Base-by-base conservation (phyloP, 805 yeast genomes). In the Pichia eremophila region DNA sequence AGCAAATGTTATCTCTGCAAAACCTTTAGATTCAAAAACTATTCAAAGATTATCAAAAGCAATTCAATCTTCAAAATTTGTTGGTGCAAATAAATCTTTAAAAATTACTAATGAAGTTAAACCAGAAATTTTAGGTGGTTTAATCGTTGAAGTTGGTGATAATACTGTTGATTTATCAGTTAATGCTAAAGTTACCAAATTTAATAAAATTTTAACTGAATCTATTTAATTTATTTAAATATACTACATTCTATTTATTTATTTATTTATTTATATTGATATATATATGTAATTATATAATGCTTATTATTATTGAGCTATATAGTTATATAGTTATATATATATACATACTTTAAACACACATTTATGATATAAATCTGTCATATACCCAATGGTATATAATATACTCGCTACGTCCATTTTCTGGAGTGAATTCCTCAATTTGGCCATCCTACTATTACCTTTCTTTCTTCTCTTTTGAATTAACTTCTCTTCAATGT, bases 81-180 rank as follows among this genome's bases (percentile, higher is more conserved):
- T 91, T 53, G 96, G 95, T 58, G 69, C 74, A 48, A 91, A 87
- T 61, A 85, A 90, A 77, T 79, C 91, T 60, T 79, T 93, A 68
- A 83, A 84, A 74, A 73, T 93, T 59, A 71, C 79, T 58, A 91
- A 89, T 76, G 75, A 74, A 55, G 85, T 91, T 54, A 81, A 88
- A 73, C 87, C 96, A 55, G 93, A 85, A 56, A 86, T 93, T 65
- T 76, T 86, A 67, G 99, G 99, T 65, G 99, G 99, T 62, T 79
- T 93, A 67, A 73, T 93, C 58, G 95, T 93, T 51, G 96, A 90
- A 72, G 87, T 93, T 61, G 96, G 91, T 64, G 99, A 91, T 75
- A 87, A 84, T 71, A 90, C 98, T 54, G 96, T 89, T 61, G 99
- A 93, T 72, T 77, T 91, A 68, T 83, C 95, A 51, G 79, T 93